Conservation (phyloP, 164 flowering plant genomes). For the Warburgia ugandensis region DNA sequence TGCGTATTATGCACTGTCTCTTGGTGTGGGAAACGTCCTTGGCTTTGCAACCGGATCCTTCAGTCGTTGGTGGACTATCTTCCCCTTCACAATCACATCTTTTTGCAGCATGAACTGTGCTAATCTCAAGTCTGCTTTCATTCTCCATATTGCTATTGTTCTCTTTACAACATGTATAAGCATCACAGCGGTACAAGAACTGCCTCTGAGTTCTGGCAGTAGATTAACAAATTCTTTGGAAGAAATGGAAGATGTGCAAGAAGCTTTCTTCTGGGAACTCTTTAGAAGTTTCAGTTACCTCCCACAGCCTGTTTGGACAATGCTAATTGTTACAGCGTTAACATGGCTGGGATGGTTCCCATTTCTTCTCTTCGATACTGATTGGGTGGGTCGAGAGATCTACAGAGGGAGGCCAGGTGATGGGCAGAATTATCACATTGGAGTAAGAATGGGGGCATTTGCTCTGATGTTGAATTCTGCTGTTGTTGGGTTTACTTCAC, state of each 20-base stretch:
- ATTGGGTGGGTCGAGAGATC: no score
- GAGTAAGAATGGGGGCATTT: no score
- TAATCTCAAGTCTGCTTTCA: constrained; percentile 88
- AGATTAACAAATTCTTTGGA: constrained; percentile 13
- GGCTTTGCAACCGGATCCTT: constrained; percentile 90
- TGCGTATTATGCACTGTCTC: constrained; percentile 90
- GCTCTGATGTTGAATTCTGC: no score
- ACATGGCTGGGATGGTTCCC: no score
- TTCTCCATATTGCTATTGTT: constrained; percentile 56
- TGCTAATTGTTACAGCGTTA: no score
- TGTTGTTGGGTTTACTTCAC: no score
- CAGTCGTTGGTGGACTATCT: constrained; percentile 70
- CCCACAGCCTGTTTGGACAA: no score
- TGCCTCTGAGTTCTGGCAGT: constrained; percentile 35
- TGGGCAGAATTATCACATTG: no score
- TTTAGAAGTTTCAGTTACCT: no score
- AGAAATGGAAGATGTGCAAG: constrained; percentile 35
- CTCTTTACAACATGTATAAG: constrained; percentile 60
- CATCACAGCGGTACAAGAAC: constrained; percentile 58
- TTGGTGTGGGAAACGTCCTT: constrained; percentile 92
- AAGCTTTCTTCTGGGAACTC: constrained; percentile 87
- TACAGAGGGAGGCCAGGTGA: no score
- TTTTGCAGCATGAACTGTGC: constrained; percentile 70
- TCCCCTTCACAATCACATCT: constrained; percentile 66
- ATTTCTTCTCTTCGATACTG: no score